A percentile compares a stretch with the other conserved stretches of the same genome.
phyloP scores from a whole-genome alignment of 2,329 filamentous ascomycete species.

The Sporothrix inflata region DNA sequence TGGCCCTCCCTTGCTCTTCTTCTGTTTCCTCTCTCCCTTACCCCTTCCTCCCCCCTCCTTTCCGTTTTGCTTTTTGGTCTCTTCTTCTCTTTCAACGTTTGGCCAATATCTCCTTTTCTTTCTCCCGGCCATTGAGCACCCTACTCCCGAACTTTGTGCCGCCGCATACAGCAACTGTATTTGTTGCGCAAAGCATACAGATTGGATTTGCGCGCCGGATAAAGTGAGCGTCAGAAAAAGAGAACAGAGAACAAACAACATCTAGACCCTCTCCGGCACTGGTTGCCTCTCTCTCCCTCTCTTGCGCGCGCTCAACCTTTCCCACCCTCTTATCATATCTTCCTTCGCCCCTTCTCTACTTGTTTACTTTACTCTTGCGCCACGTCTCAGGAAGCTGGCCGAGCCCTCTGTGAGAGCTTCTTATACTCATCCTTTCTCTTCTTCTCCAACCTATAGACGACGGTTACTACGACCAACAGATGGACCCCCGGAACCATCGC shows the following conservation, averaged over 20 bases:
- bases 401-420: conserved; percentile 15
- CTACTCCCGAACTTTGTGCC: neutral
- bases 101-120: neutral
- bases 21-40: neutral
- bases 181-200: conserved; percentile 19
- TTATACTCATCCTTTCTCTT: conserved; percentile 15
- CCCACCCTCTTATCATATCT: neutral
- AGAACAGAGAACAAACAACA: conserved; percentile 15
- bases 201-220: conserved; percentile 11
- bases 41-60: neutral
- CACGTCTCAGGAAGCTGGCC: conserved; percentile 16
- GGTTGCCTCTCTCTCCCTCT: conserved; percentile 1
- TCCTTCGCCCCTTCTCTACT: neutral
- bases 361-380: conserved; percentile 1
- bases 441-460: conserved; percentile 50
- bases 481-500: conserved; percentile 62
- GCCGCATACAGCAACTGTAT: conserved; percentile 10
- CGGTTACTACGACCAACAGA: conserved; percentile 60
- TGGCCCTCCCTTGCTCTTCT: conserved; percentile 14
- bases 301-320: neutral
- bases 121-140: conserved; percentile 5
- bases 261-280: conserved; percentile 19
- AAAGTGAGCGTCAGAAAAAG: conserved; percentile 22
- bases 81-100: neutral
- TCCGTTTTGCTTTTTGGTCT: conserved; percentile 12